phyloP scores from a whole-genome alignment of 345 rosid species.

The Cochlearia excelsa region DNA sequence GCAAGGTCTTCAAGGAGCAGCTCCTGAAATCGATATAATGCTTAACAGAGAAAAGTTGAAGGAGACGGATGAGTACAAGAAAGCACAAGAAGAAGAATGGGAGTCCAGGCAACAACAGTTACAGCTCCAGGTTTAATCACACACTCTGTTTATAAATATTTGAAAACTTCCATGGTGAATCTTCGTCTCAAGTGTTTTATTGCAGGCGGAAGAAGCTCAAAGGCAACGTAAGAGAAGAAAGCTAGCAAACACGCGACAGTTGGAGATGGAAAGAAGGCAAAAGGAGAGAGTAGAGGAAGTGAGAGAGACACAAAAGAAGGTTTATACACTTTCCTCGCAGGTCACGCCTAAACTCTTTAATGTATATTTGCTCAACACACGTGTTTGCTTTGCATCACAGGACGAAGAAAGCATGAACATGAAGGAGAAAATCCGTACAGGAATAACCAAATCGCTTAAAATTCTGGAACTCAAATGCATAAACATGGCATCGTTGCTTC shows the following conservation, averaged over 20 bases:
- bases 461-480: constrained; percentile 53
- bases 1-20: constrained; percentile 24
- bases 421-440: constrained; percentile 64
- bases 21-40: constrained; percentile 42
- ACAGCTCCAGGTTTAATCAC: constrained; percentile 59
- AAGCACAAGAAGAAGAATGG: constrained; percentile 81
- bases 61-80: constrained; percentile 83
- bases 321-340: constrained; percentile 10
- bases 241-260: constrained; percentile 53
- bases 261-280: constrained; percentile 82
- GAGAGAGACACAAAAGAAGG: constrained; percentile 87
- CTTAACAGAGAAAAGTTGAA: constrained; percentile 70
- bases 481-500: constrained; percentile 74
- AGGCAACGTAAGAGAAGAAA: constrained; percentile 65
- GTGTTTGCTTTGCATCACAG: constrained; percentile 33
- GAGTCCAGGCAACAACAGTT: constrained; percentile 67
- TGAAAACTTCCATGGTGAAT: not conserved
- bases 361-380: not conserved
- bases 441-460: constrained; percentile 57
- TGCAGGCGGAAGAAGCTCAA: constrained; percentile 74
- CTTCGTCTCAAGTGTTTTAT: not conserved
- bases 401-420: constrained; percentile 71
- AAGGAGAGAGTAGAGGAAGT: constrained; percentile 85
- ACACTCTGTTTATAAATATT: constrained; percentile 1
- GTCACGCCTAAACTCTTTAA: constrained; percentile 4